Percentiles rank a stretch among this genome's conserved stretches.
phyloP scores from a whole-genome alignment of 2,329 filamentous ascomycete species.

The Fusarium sp. region DNA sequence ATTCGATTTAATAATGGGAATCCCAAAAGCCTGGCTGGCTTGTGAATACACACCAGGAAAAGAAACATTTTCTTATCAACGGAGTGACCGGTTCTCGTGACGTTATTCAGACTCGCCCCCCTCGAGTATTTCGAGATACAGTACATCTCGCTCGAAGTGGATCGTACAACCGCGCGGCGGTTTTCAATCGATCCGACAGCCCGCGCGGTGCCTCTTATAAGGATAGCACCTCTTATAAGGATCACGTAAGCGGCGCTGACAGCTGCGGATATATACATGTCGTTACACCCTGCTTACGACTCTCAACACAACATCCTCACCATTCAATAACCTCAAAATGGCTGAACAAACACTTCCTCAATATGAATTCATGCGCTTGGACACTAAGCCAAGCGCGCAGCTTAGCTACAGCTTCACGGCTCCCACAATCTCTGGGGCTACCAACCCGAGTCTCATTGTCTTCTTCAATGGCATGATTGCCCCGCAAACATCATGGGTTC shows the following conservation, averaged over 20 bases:
- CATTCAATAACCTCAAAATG: neutral
- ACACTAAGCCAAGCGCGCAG: conserved; percentile 33
- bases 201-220: neutral
- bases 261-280: neutral
- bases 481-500: conserved; percentile 35
- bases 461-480: conserved; percentile 43
- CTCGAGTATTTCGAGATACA: neutral
- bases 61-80: neutral
- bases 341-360: accelerated
- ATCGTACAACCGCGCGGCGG: accelerated
- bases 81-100: neutral
- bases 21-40: too few species aligned
- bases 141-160: too few species aligned
- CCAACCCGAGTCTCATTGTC: conserved; percentile 24
- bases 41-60: neutral
- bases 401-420: conserved; percentile 33
- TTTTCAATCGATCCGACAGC: neutral
- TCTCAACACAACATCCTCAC: accelerated
- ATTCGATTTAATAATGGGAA: neutral
- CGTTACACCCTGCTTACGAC: neutral
- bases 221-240: accelerated
- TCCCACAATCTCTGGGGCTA: neutral
- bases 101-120: neutral
- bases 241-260: conserved; percentile 28
- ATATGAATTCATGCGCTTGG: conserved; percentile 23